Percentiles rank a stretch among this genome's conserved stretches.
Evolutionary conservation across 2,329 filamentous ascomycete genomes (phyloP).

Genomic region (Epichloe scottii): DNA sequence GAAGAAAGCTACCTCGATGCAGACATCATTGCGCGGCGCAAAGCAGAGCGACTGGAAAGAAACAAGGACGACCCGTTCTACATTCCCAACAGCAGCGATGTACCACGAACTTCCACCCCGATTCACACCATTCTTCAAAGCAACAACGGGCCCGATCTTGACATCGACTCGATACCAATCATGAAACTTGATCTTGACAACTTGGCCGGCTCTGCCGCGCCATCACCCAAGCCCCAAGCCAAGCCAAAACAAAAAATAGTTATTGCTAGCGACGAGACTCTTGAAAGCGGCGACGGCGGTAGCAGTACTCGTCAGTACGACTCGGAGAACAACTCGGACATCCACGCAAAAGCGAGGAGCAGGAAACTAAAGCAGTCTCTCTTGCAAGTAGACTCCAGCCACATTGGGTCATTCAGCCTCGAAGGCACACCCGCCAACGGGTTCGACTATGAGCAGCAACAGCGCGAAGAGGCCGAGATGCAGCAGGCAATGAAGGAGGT

Average conservation of each 20-base stretch:
- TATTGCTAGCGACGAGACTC: conserved; percentile 61
- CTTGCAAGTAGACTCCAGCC: conserved; percentile 78
- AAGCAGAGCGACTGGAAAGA: conserved; percentile 64
- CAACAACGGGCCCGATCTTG: conserved; percentile 65
- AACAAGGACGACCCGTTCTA: conserved; percentile 95
- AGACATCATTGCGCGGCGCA: conserved; percentile 61
- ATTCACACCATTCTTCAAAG: conserved; percentile 64
- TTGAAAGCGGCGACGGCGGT: conserved; percentile 41
- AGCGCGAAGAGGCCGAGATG: conserved; percentile 80
- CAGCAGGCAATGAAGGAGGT: conserved; percentile 77
- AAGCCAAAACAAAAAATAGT: conserved; percentile 48
- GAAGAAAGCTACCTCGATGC: conserved; percentile 58
- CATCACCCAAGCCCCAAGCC: conserved; percentile 22
- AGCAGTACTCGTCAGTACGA: conserved; percentile 33
- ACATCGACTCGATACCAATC: conserved; percentile 91
- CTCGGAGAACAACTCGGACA: conserved; percentile 39
- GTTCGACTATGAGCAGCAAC: conserved; percentile 51
- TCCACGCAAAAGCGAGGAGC: conserved; percentile 31
- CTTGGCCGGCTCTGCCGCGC: conserved; percentile 19
- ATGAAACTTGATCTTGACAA: conserved; percentile 76
- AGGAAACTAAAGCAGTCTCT: conserved; percentile 49
- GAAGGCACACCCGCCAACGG: conserved; percentile 29
- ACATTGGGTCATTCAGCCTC: conserved; percentile 60
- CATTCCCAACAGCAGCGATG: conserved; percentile 44
- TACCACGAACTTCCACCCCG: conserved; percentile 56